phyloP scores from a whole-genome alignment of 1,139 yeast species.

The Blastobotrys ciferrii region DNA sequence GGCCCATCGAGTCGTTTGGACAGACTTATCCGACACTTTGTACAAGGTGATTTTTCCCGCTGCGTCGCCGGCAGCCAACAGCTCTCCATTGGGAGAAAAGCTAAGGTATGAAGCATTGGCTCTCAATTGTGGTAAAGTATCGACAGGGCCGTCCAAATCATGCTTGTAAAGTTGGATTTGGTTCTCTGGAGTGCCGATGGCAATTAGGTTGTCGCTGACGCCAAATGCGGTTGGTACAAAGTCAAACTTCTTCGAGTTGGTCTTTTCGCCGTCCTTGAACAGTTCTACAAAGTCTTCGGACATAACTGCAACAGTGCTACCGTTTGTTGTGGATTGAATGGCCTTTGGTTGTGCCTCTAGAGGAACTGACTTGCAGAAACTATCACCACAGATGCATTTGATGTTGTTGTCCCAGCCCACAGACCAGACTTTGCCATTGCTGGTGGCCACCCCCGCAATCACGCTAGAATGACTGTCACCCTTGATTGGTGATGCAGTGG shows the following conservation, averaged over 20 bases:
- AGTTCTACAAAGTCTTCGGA: slow-evolving; percentile 48
- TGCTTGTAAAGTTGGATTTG: slow-evolving; percentile 23
- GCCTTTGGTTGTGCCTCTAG: slow-evolving; percentile 67
- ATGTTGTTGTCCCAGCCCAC: slow-evolving; percentile 91
- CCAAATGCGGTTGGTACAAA: slow-evolving; percentile 24
- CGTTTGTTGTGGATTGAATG: slow-evolving; percentile 38
- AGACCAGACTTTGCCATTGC: slow-evolving; percentile 41
- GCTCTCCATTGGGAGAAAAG: slow-evolving; percentile 67
- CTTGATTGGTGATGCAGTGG: slow-evolving; percentile 36
- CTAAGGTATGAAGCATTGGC: slow-evolving; percentile 62
- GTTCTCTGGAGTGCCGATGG: slow-evolving; percentile 27
- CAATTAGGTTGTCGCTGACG: slow-evolving; percentile 35
- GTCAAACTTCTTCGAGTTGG: slow-evolving; percentile 14
- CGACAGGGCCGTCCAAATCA: slow-evolving; percentile 17
- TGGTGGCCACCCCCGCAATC: slow-evolving; percentile 34
- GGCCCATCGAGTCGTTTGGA: slow-evolving; percentile 90
- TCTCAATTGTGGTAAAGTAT: slow-evolving; percentile 50
- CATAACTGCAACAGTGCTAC: slow-evolving; percentile 40
- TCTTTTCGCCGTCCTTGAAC: slow-evolving; percentile 33
- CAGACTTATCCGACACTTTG: slow-evolving; percentile 50
- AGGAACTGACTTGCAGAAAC: slow-evolving; percentile 33
- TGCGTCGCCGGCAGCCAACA: slow-evolving; percentile 80
- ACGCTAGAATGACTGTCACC: slow-evolving; percentile 27
- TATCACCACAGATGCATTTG: slow-evolving; percentile 34
- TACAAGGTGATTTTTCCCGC: slow-evolving; percentile 80